A percentile compares a stretch with the other conserved stretches of the same genome.
Conservation (phyloP, 345 rosid species). For the Lagerstroemia speciosa region DNA sequence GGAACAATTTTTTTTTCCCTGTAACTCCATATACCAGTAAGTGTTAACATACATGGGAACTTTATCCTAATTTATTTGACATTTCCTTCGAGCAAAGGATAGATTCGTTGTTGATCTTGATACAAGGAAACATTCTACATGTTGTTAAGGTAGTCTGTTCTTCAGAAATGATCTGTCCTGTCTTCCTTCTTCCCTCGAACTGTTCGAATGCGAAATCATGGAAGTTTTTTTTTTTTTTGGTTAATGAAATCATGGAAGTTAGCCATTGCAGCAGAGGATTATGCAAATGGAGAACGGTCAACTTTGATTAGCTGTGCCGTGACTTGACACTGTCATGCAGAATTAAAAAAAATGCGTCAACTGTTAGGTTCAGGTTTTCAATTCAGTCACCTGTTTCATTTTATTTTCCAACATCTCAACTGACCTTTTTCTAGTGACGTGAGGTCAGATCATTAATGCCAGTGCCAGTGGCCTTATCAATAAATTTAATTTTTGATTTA, state of each 20-base stretch:
- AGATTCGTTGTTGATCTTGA: neutral
- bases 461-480: too few species aligned
- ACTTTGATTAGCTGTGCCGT: neutral
- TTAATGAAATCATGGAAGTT: too few species aligned
- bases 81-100: neutral
- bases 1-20: neutral
- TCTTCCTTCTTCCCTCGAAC: too few species aligned
- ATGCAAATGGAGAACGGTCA: constrained; percentile 5
- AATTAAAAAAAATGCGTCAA: neutral
- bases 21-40: neutral
- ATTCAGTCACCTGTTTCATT: neutral
- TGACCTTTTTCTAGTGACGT: neutral
- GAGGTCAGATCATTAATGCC: too few species aligned
- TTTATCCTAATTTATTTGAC: neutral
- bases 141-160: too few species aligned
- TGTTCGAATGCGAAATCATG: too few species aligned
- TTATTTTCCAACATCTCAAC: neutral
- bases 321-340: neutral
- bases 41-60: neutral
- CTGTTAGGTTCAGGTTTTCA: neutral
- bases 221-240: too few species aligned
- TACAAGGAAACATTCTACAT: neutral
- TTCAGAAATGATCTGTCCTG: too few species aligned
- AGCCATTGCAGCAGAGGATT: too few species aligned
- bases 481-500: too few species aligned